Conservation (phyloP, 768 basidiomycete genomes). For the Termitomyces sp. region DNA sequence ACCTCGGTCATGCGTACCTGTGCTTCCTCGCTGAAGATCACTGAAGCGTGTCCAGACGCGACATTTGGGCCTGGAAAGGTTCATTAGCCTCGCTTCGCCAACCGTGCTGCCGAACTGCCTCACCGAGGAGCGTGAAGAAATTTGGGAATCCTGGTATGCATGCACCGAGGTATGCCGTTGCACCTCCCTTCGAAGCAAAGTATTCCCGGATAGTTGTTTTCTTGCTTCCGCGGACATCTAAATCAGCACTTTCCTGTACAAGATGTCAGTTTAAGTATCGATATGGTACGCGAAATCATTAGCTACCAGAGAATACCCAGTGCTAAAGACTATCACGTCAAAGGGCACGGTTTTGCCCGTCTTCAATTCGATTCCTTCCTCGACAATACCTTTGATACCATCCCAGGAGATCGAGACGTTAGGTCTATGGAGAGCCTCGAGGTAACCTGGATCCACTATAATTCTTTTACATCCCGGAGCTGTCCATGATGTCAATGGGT, state of each 20-base stretch:
- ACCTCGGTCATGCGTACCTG: slow-evolving; percentile 36
- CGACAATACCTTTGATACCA: slow-evolving; percentile 42
- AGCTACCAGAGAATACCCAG: slow-evolving; percentile 46
- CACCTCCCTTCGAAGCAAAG: slow-evolving; percentile 43
- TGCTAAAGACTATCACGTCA: slow-evolving; percentile 57
- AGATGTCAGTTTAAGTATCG: not conserved
- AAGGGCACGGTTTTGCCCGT: slow-evolving; percentile 46
- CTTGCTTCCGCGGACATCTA: slow-evolving; percentile 39
- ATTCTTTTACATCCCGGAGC: slow-evolving; percentile 64
- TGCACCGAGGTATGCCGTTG: slow-evolving; percentile 50
- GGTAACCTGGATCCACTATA: slow-evolving; percentile 57
- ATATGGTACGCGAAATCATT: not conserved
- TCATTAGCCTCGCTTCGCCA: not conserved
- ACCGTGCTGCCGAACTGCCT: not conserved
- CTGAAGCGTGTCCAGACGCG: slow-evolving; percentile 54
- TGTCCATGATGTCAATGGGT: not conserved
- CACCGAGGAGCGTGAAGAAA: slow-evolving; percentile 45
- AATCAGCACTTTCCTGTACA: slow-evolving; percentile 31
- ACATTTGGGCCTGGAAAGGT: slow-evolving; percentile 46
- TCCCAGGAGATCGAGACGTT: slow-evolving; percentile 54
- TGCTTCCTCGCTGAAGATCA: slow-evolving; percentile 52
- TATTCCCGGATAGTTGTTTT: slow-evolving; percentile 42
- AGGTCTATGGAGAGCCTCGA: slow-evolving; percentile 45
- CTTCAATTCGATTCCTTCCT: slow-evolving; percentile 47
- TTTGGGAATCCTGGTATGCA: slow-evolving; percentile 57